Base-by-base conservation (phyloP, 768 basidiomycete species). In the Lactarius hengduanensis region DNA sequence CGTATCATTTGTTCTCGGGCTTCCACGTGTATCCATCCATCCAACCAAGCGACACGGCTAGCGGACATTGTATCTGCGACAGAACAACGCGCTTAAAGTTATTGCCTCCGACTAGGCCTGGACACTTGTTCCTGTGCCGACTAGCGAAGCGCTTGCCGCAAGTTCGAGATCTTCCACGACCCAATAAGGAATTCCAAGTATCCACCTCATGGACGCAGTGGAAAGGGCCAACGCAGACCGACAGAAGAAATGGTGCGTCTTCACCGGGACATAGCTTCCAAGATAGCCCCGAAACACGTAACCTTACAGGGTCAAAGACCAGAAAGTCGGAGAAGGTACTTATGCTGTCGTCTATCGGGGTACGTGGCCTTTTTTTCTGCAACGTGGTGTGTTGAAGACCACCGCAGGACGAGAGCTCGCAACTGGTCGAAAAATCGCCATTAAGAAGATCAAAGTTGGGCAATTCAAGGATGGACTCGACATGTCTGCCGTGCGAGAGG, bases 401-500 rank as follows among this genome's bases (percentile, higher is more conserved):
- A 22, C 16, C 41, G 3, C 69, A 94, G 93, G 92, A 30, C 82
- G 88, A 69, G 90, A 94, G 72, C 81, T 84, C 20, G 79, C 86
- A 0, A 92, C 91, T 2, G 87, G 87, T 36, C 81, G 87, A n/a
- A 91, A 89, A 77, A 88, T 98, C 0, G 97, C 97, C 64, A 96
- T 99, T 72, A 99, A 99, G 81, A 98, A 98, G 78, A 96, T 97
- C 71, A 96, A 96, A 73, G 90, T 96, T 16, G 94, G 95, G 5
- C 91, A 92, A 72, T 95, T 96, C 82, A 96, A 96, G 76, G 97
- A 98, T 77, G 97, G 97, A 15, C 83, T 99, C 40, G 96, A 98
- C 78, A 98, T 99, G 95, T 96, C 94, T 68, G 97, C 97, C 64
- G 89, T 99, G 64, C 89, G 97, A 16, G 97, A 99, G 78, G 96